phyloP scores from a whole-genome alignment of 768 basidiomycete species.

The Gloeopeniophorella convolvens region DNA sequence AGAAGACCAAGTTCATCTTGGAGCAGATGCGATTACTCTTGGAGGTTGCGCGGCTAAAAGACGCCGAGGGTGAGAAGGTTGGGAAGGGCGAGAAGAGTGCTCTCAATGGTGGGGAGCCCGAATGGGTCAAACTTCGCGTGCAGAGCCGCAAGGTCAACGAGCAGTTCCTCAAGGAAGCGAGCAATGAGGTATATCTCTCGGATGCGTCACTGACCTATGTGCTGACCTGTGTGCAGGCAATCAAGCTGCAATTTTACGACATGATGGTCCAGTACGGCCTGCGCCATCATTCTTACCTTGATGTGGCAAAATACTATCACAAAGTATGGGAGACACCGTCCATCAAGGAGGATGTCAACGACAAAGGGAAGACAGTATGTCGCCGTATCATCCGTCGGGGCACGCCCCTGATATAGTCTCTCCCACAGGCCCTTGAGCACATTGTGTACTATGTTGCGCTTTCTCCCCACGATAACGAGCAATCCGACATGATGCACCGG shows the following conservation, averaged over 20 bases:
- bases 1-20: slow-evolving; percentile 97
- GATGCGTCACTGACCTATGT: neutral
- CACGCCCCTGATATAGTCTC: slow-evolving; percentile 2
- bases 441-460: slow-evolving; percentile 93
- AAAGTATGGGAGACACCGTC: slow-evolving; percentile 97
- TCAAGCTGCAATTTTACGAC: slow-evolving; percentile 94
- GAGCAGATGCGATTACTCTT: slow-evolving; percentile 95
- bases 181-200: slow-evolving; percentile 64
- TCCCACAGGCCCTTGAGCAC: slow-evolving; percentile 76
- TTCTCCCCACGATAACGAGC: slow-evolving; percentile 93
- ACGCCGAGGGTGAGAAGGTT: slow-evolving; percentile 51
- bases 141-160: slow-evolving; percentile 93
- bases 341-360: slow-evolving; percentile 74
- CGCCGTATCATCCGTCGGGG: neutral
- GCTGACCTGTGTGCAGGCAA: slow-evolving; percentile 49
- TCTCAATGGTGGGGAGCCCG: slow-evolving; percentile 68
- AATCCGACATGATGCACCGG: slow-evolving; percentile 93
- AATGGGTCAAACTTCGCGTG: slow-evolving; percentile 91
- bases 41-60: slow-evolving; percentile 69
- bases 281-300: slow-evolving; percentile 78
- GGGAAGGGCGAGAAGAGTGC: slow-evolving; percentile 45
- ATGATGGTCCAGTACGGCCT: slow-evolving; percentile 95
- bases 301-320: slow-evolving; percentile 91
- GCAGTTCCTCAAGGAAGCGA: slow-evolving; percentile 81
- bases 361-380: slow-evolving; percentile 62